Evolutionary conservation across 139 green algal genomes (phyloP), one percentile per base, ranked within the genome.

Genomic region (Nannochloris sp.): DNA sequence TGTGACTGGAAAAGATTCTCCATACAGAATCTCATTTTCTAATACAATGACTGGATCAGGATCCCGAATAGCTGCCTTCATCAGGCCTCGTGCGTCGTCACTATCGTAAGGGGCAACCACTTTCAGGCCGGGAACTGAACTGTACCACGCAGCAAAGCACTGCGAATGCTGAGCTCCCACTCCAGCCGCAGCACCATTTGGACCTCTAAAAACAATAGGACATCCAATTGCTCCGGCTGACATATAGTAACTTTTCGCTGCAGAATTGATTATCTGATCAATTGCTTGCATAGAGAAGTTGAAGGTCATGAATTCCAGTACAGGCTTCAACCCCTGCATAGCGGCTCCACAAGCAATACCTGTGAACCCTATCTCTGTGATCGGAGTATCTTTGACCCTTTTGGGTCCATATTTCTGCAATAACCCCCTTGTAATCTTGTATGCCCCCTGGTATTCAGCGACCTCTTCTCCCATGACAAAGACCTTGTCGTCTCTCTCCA

Each of bases 231-330:
- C 71, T 3, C 94, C 94, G 4, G 90, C 91, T 43, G 89, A 97
- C 94, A 99, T 99, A 84, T 98, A 99, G 53, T 94, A 66, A 6
- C 89, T 95, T 83, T 99, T 99, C 28, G 92, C 94, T 4, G 94
- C 91, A 14, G 82, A 94, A 83, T 99, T 99, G 67, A 99, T 82
- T 62, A 99, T 95, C 57, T 99, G 93, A 68, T 98, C 93, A 31
- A 98, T 94, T 50, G 93, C 91, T 80, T 94, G 93, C 88, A 98
- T 91, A 23, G 94, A 82, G 69, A 99, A 99, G 79, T 99, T 99
- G 69, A 91, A 99, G 11, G 94, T 99, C 94, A 99, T 99, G 77
- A 99, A 99, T 79, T 99, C 94, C 31, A 94, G 84, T 14, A 99
- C 78, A 20, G 94, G 94, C 43, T 79, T 81, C 37, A 97, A 64